Conservation (phyloP, 2,329 filamentous ascomycete species). For the Aspergillus hortae region DNA sequence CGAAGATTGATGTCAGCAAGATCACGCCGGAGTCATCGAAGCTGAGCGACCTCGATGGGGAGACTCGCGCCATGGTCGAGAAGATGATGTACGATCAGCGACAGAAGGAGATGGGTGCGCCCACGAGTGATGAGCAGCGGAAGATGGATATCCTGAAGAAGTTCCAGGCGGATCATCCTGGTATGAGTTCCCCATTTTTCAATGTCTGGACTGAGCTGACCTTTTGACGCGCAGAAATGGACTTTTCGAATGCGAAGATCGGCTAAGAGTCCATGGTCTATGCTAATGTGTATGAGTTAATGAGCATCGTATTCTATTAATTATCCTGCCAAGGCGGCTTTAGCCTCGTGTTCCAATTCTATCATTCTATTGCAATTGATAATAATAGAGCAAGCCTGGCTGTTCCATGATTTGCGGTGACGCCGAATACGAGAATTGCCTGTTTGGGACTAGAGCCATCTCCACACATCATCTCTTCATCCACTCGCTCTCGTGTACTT, state of each 20-base stretch:
- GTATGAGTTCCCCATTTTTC: slow-evolving; percentile 21
- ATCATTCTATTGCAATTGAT: too few relatives aligned
- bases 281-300: slow-evolving; percentile 21
- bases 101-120: slow-evolving; percentile 88
- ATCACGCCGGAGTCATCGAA: slow-evolving; percentile 92
- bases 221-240: slow-evolving; percentile 52
- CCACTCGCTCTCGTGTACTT: neutral
- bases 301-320: slow-evolving; percentile 1
- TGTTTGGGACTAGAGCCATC: slow-evolving; percentile 14
- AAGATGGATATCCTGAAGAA: slow-evolving; percentile 90
- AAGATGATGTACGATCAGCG: slow-evolving; percentile 99
- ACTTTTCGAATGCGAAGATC: slow-evolving; percentile 64
- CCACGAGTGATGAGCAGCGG: slow-evolving; percentile 90
- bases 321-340: neutral
- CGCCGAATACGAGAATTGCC: slow-evolving; percentile 21
- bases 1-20: slow-evolving; percentile 91
- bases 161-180: slow-evolving; percentile 76
- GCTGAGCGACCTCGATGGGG: slow-evolving; percentile 86
- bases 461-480: neutral
- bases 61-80: slow-evolving; percentile 96
- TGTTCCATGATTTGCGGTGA: neutral
- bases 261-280: slow-evolving; percentile 30
- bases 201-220: neutral
- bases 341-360: too few relatives aligned
- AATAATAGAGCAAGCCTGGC: neutral